A percentile compares a stretch with the other conserved stretches of the same genome.
These are phyloP conservation scores for Emergomyces orientalis DNA, from an alignment of 2,329 filamentous ascomycete species.

Conservation along the genomic window DNA sequence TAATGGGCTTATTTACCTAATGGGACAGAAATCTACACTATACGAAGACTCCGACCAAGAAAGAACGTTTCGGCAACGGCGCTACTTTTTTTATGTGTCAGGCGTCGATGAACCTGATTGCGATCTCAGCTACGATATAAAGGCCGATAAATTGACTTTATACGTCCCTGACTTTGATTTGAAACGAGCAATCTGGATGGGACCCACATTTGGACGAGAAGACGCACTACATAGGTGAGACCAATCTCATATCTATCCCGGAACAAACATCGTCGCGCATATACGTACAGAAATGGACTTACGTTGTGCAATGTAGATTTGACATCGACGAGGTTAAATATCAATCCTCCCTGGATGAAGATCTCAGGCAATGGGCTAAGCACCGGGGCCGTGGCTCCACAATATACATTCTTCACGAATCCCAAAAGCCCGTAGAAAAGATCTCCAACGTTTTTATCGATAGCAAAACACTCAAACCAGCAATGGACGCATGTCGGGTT, in stretches of 20 bases:
- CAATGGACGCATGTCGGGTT: slow-evolving; percentile 59
- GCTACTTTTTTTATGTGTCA: slow-evolving; percentile 54
- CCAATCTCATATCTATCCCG: background rate
- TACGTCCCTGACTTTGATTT: slow-evolving; percentile 64
- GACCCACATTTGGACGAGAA: slow-evolving; percentile 36
- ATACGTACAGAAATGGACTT: background rate
- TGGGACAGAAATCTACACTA: slow-evolving; percentile 41
- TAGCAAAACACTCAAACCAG: slow-evolving; percentile 29
- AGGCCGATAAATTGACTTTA: slow-evolving; percentile 54
- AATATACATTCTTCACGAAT: slow-evolving; percentile 32
- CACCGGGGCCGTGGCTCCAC: slow-evolving; percentile 20
- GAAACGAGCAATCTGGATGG: slow-evolving; percentile 36
- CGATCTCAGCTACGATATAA: slow-evolving; percentile 49
- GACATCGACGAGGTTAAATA: slow-evolving; percentile 65
- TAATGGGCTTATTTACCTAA: slow-evolving; percentile 48
- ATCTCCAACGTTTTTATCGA: slow-evolving; percentile 16
- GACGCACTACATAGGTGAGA: slow-evolving; percentile 47
- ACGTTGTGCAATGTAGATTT: slow-evolving; percentile 34
- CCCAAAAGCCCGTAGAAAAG: slow-evolving; percentile 22
- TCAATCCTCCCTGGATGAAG: slow-evolving; percentile 39
- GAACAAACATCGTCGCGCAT: background rate
- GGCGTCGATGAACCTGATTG: slow-evolving; percentile 48
- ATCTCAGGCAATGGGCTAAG: slow-evolving; percentile 38
- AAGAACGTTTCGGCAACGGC: slow-evolving; percentile 46
- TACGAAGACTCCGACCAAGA: slow-evolving; percentile 52